Evolutionary conservation across 805 yeast species (phyloP).

Genomic region (Pichia gijzeniarum): DNA sequence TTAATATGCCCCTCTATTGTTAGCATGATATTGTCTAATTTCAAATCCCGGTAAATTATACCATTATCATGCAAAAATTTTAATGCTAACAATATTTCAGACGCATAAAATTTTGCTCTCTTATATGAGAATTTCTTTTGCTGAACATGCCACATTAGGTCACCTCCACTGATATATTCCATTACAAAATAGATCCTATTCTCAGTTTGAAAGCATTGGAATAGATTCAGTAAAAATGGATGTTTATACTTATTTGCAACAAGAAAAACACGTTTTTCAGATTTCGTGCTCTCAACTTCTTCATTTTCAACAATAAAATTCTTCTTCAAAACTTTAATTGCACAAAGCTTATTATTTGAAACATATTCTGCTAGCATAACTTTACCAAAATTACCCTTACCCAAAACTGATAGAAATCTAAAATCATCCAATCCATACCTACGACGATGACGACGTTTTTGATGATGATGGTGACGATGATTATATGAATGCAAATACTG

Average conservation of each 20-base stretch:
- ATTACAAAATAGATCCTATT: conserved; percentile 95
- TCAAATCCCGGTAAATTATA: conserved; percentile 92
- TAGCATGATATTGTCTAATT: conserved; percentile 86
- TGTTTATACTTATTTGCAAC: conserved; percentile 73
- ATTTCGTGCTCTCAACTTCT: conserved; percentile 90
- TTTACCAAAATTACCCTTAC: conserved; percentile 98
- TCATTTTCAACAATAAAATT: conserved; percentile 93
- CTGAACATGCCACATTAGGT: conserved; percentile 98
- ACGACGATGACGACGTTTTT: conserved; percentile 45
- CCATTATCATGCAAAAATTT: conserved; percentile 94
- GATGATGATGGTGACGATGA: conserved; percentile 21
- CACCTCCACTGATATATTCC: conserved; percentile 98
- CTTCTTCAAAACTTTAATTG: conserved; percentile 93
- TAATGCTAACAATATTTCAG: conserved; percentile 87
- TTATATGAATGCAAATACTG: conserved; percentile 13
- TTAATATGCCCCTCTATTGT: conserved; percentile 92
- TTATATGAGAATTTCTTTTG: conserved; percentile 81
- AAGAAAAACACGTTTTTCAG: conserved; percentile 87
- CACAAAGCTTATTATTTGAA: conserved; percentile 75
- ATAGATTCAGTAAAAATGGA: conserved; percentile 86
- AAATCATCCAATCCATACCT: conserved; percentile 92
- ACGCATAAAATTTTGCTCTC: conserved; percentile 95
- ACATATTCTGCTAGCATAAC: conserved; percentile 96
- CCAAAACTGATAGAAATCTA: conserved; percentile 87
- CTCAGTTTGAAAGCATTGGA: conserved; percentile 96